Evolutionary conservation across 202 grass and related monocot species (phyloP), one percentile per base, ranked within the genome.

Genomic region (Eragrostis tef): DNA sequence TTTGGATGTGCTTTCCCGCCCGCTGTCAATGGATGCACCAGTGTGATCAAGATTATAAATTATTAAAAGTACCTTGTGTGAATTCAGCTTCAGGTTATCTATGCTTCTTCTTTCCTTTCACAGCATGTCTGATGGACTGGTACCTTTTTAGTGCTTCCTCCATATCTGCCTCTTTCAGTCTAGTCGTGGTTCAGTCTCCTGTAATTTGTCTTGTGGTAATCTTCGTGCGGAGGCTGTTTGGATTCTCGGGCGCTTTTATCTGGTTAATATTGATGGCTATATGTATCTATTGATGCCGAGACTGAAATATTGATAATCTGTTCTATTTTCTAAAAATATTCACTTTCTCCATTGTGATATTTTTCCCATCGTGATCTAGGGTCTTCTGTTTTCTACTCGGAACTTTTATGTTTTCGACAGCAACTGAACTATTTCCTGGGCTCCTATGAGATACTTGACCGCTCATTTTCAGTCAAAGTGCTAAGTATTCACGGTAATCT

Each of bases 1-100:
- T 81, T 82, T 86, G 67, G 26, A 78, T 86, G 73, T 89, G 71
- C 79, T 62, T 70, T 82, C 83, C 83, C 50, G 60, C 73, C 78
- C 73, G 60, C 83, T 12, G 12, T 77, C 78, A 61, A 64, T 79
- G 21, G 6, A 70, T 80, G 73, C 86, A 86, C 61, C 22, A 13
- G 50, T 86, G 54, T 85, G 34, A 78, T 14, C 48, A 86, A 66
- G 13, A 26, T 26, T 46, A 67, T 89, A 76, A 89, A 49, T 71
- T 89, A 78, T 72, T 34, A 67, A 52, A 82, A 42, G 54, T 73
- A 78, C 48, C 27, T 6, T 34, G 62, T 16, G 41, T 67, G 62
- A 46, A 61, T 75, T 73, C 36, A 43, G 52, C 29, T 63, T 11
- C 58, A 13, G 11, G 11, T 27, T 64, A 71, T 74, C 8, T 52